Percentiles rank a stretch among this genome's conserved stretches.
Conservation (phyloP, 75 land plant genomes). For the Picea sitchensis region DNA sequence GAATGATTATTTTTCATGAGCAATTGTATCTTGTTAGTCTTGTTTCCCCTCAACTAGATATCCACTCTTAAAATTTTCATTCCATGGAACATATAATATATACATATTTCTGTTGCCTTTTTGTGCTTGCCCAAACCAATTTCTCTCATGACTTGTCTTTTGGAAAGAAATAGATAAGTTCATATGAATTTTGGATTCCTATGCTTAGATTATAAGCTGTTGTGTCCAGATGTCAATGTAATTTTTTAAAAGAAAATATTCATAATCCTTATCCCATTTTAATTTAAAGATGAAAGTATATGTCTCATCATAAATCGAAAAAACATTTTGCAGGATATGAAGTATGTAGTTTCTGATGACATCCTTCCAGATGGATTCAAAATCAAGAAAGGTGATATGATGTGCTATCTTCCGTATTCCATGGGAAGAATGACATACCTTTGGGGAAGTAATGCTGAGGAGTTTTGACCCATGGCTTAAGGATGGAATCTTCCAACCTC, state of each 20-base stretch:
- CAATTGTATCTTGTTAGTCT: no score
- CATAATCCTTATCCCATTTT: neutral
- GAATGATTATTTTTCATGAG: neutral
- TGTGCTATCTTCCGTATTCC: slow-evolving; percentile 13
- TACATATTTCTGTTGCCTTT: no score
- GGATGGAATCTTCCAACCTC: slow-evolving; percentile 35
- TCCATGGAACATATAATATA: no score
- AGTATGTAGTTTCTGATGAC: slow-evolving; percentile 15
- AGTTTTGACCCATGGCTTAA: slow-evolving; percentile 24
- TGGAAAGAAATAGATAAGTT: no score
- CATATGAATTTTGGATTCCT: neutral
- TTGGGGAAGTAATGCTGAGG: slow-evolving; percentile 21
- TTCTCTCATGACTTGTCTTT: no score
- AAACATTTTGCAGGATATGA: slow-evolving; percentile 1
- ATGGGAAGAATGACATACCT: slow-evolving; percentile 21
- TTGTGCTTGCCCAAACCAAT: no score
- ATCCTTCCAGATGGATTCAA: slow-evolving; percentile 23
- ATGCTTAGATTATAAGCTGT: neutral
- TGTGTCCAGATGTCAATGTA: neutral
- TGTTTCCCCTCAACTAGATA: no score
- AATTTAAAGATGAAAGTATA: neutral
- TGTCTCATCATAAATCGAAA: no score
- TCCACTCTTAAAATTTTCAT: neutral
- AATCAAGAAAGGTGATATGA: slow-evolving; percentile 6
- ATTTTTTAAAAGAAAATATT: neutral